Evolutionary conservation across 2,329 filamentous ascomycete genomes (phyloP), one percentile per base, ranked within the genome.

Genomic region (Iodosphaeria phyllophila): DNA sequence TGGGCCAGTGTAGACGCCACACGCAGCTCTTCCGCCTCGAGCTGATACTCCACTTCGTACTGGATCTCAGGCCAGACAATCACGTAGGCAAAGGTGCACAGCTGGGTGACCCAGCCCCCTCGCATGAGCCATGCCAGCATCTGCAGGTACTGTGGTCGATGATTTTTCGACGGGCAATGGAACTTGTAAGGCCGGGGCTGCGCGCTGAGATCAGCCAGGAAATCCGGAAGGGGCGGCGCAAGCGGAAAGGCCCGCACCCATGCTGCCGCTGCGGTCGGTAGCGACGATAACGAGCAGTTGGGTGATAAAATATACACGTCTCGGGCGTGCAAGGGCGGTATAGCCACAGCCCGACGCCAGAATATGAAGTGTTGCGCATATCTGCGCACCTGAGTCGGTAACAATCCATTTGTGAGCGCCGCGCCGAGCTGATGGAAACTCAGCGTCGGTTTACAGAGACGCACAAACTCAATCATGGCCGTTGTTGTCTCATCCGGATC

Each of bases 101-200:
- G 62, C 46, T 93, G 84, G 1, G 79, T 92, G 1, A 93, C 84
- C 78, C 89, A 92, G 9, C 82, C 83, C 23, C 82, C 77, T 20
- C 84, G 72, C 54, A 95, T 71, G 6, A 98, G 64, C 82, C 86
- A 98, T 13, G 82, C 83, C 14, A 98, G 58, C 48, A 95, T 92
- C 17, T 79, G 68, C 48, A 95, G 74, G 46, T 93, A 98, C 3
- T 74, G 72, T 5, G 74, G 72, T 21, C 86, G 77, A 43, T 93
- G 83, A 39, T 80, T 76, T 45, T 84, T 83, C 41, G 73, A 83
- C 0, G 86, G 86, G 22, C 84, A 83, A 35, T 91, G 74, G 27
- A 63, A 63, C 38, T 82, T 79, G 53, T 84, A 98, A 0, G 77
- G 73, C 16, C 80, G 69, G 2, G 89, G 84, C 4, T 72, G 72